Evolutionary conservation across 257 asterid species (phyloP), one percentile per base, ranked within the genome.

Genomic region (Thymus quinquecostatus): DNA sequence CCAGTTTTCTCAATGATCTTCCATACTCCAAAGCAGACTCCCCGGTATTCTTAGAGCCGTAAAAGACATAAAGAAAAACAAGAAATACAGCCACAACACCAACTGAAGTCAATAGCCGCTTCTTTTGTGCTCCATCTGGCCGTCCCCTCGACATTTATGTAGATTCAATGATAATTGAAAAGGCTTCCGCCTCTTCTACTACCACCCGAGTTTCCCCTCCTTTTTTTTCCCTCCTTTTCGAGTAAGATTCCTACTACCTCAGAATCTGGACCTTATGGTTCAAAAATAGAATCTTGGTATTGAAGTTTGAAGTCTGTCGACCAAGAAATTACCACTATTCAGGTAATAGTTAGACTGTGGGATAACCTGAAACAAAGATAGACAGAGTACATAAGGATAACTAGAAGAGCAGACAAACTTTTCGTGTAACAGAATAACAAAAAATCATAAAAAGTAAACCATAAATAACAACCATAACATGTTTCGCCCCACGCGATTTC

Each of bases 21-120:
- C 98, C 97, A 67, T 92, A 90, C 82, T 88, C 92, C 38, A 92
- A 70, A 59, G 97, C 96, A 74, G 98, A 83, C 86, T 88, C 97
- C 49, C 96, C 95, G n/a, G 81, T 72, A 69, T 80, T 82, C 79
- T 90, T 88, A 33, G 95, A 86, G 79, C 97, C 93, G 76, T 79
- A 87, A 77, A 69, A 92, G 65, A 88, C 76, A 79, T 84, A 92
- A 66, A 92, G 81, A 70, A 81, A 80, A 77, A 90, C 77, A 69
- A 92, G 84, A 81, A 89, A 81, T 55, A 84, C 63, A 44, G 87
- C 81, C 61, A 88, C 82, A 76, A 85, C 73, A 75, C 85, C 82
- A 44, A 92, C 74, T 34, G 81, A 82, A 77, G 93, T 82, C 77
- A 82, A 57, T 77, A 89, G 74, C 71, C 94, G 96, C 82, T 85